Evolutionary conservation across 805 yeast genomes (phyloP).

Genomic region (Pachysolen tannophilus): DNA sequence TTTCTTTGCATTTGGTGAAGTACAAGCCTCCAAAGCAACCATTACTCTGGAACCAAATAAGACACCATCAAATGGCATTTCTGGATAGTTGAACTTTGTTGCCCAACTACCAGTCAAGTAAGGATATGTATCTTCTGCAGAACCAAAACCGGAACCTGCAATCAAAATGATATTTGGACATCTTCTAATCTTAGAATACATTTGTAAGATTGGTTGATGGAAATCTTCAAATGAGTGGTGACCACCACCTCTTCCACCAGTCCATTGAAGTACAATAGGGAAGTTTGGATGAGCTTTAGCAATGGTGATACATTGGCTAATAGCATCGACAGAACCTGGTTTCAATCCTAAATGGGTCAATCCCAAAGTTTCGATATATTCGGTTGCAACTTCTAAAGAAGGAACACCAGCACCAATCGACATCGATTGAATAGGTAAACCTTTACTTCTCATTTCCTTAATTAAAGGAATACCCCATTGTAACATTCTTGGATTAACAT

Average conservation of each 20-base stretch:
- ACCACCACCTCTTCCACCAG: conserved; percentile 99
- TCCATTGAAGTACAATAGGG: conserved; percentile 99
- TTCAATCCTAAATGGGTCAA: conserved; percentile 91
- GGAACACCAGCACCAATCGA: conserved; percentile 99
- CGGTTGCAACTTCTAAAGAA: conserved; percentile 92
- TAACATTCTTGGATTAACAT: conserved; percentile 94
- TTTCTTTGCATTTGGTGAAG: conserved; percentile 88
- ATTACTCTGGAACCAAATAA: conserved; percentile 94
- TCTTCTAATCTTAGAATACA: conserved; percentile 92
- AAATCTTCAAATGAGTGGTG: conserved; percentile 99
- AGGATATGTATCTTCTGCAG: conserved; percentile 94
- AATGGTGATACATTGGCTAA: conserved; percentile 75
- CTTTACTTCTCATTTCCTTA: conserved; percentile 78
- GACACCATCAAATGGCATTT: conserved; percentile 99
- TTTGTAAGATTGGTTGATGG: conserved; percentile 95
- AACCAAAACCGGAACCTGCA: conserved; percentile 99
- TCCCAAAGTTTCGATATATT: conserved; percentile 88
- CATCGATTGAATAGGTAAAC: conserved; percentile 92
- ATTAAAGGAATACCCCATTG: conserved; percentile 99
- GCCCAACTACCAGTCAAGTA: conserved; percentile 98
- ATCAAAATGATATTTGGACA: conserved; percentile 81
- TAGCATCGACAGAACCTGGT: conserved; percentile 96
- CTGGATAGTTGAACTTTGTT: conserved; percentile 77
- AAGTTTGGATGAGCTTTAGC: conserved; percentile 93
- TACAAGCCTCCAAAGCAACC: conserved; percentile 94